Base-by-base conservation (phyloP, 2,329 filamentous ascomycete species). In the Clonostachys sp. region DNA sequence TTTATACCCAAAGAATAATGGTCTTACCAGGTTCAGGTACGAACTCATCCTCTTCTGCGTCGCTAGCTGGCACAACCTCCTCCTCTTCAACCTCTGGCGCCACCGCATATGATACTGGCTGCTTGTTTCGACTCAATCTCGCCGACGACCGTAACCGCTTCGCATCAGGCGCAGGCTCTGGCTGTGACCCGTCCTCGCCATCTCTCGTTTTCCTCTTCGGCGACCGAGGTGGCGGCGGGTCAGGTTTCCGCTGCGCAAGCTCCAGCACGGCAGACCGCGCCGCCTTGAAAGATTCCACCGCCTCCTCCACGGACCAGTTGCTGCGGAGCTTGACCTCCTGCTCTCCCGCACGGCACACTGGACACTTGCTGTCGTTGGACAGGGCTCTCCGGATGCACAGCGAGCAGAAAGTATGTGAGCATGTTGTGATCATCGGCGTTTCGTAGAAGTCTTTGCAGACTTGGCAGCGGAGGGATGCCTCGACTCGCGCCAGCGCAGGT, bases 401-500 rank as follows among this genome's bases (percentile, higher is more conserved):
- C 7, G 92, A 96, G 74, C 94, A 99, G 62, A 99, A 99, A 0
- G 94, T 97, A 64, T 99, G 94, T 46, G 83, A 87, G 70, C 94
- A 99, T 2, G 89, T 88, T 1, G 94, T 99, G 52, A 96, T 86
- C 81, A 99, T 94, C 0, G 94, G 94, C 45, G 91, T 95, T 51
- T 83, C 83, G 72, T 89, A 97, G 68, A 97, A 95, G 66, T 99
- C 95, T 64, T 97, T 97, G 80, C 94, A 99, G 50, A 99, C 88
- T 67, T 97, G 89, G 68, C 94, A 99, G 57, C 94, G 89, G 17
- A 99, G 76, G 4, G 91, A 84, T 50, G 87, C 84, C 61, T 99
- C 94, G 52, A 99, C 81, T 13, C 80, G 72, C 43, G 83, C 75
- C 47, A 95, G 78, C 13, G 72, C 72, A 14, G 81, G 69, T 2